Evolutionary conservation across 2,329 filamentous ascomycete genomes (phyloP), one percentile per base, ranked within the genome.

Genomic region (Leptographium procerum): DNA sequence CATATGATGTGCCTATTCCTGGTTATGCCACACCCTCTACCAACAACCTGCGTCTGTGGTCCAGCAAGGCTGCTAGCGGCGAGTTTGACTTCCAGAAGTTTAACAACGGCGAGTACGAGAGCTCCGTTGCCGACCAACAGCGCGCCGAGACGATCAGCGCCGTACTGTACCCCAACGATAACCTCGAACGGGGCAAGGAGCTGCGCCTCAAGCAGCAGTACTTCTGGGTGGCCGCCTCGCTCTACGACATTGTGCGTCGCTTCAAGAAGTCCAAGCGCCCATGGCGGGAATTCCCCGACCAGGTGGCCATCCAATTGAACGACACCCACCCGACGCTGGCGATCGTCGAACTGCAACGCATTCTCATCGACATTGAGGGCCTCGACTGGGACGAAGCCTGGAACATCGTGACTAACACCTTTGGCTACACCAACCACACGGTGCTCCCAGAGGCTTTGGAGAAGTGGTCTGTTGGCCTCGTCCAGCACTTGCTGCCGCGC

Each of bases 81-180:
- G 94, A 99, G 72, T 99, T 99, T 64, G 92, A 99, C 75, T 99
- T 99, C 75, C 92, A 96, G 69, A 97, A 97, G 72, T 99, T 99
- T 84, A 99, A 99, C 75, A 94, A 81, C 60, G 94, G 94, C 63
- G 91, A 99, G 66, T 99, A 99, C 70, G 94, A 99, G 75, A 94
- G 89, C 75, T 95, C 94, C 14, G 94, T 99, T 45, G 89, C 88
- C n/a, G 94, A 99, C 65, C 91, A 97, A 74, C 94, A 99, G 77
- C 87, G 89, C 59, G 94, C 94, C n/a, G 94, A 99, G 77, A 97
- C 92, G 58, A 99, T 99, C 75, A 96, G 91, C 56, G 92, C 92
- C 34, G 94, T 99, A 16, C 76, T 99, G 51, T 99, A 99, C 69
- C 94, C 94, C 61, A 99, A 99, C 68, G 92, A 97, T 73, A 97